These are phyloP conservation scores for Alectoria sarmentosa DNA, from an alignment of 495 filamentous ascomycete genomes.

Conservation along the genomic window DNA sequence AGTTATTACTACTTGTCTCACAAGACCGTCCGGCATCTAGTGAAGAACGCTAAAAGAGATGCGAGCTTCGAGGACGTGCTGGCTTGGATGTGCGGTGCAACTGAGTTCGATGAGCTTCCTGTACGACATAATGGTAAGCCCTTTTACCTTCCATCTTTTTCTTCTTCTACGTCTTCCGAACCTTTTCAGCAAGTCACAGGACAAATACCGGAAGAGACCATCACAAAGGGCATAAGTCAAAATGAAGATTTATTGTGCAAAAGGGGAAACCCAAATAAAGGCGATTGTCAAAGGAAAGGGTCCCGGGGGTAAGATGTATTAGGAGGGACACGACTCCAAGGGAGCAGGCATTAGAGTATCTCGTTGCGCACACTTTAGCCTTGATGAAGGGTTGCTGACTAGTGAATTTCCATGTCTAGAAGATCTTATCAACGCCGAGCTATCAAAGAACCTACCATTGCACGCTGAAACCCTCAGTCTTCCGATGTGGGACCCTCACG, in stretches of 20 bases:
- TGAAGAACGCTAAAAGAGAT: slow-evolving; percentile 64
- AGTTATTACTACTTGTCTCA: slow-evolving; percentile 99
- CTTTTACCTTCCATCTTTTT: not conserved
- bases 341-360: not conserved
- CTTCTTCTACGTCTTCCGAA: not conserved
- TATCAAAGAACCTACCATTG: slow-evolving; percentile 72
- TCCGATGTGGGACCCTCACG: slow-evolving; percentile 97
- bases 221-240: not conserved
- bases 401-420: slow-evolving; percentile 29
- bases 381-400: not conserved
- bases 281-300: not conserved
- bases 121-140: slow-evolving; percentile 79
- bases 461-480: slow-evolving; percentile 61
- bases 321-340: not conserved
- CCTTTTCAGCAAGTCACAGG: not conserved
- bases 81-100: slow-evolving; percentile 86
- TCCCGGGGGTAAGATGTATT: not conserved
- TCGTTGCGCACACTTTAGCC: not conserved
- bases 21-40: slow-evolving; percentile 81
- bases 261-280: not conserved
- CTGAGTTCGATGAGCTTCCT: slow-evolving; percentile 94
- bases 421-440: slow-evolving; percentile 91
- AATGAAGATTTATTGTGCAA: not conserved
- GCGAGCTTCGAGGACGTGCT: slow-evolving; percentile 82
- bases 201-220: not conserved